Conservation (phyloP, 495 filamentous ascomycete species). For the Glutinoglossum americanum region DNA sequence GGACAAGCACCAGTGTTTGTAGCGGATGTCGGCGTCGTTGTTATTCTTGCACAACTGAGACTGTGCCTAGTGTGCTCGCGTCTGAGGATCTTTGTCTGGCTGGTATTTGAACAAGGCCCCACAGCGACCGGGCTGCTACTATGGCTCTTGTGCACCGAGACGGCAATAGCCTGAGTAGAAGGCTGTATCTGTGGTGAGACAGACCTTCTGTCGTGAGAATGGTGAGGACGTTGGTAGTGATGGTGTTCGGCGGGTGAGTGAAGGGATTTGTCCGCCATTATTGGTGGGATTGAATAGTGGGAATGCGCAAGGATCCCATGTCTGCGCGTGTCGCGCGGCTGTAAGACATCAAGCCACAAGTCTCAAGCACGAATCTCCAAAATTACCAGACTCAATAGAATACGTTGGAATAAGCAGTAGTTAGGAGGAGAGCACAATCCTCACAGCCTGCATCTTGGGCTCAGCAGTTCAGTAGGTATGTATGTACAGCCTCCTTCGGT, state of each 20-base stretch:
- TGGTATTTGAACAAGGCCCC: neutral
- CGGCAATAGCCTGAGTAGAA: neutral
- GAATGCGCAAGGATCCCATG: neutral
- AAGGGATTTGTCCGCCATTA: neutral
- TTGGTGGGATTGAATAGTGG: neutral
- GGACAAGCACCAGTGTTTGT: neutral
- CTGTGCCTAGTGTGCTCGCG: neutral
- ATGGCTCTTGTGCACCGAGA: neutral
- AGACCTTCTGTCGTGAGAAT: neutral
- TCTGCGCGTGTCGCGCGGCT: neutral
- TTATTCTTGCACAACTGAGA: neutral
- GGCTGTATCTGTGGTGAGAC: neutral
- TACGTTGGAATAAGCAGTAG: too few relatives aligned
- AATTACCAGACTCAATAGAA: too few relatives aligned
- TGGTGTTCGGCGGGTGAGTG: neutral
- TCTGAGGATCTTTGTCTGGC: neutral
- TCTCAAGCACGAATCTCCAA: too few relatives aligned
- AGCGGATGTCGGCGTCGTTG: neutral
- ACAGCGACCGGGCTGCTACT: neutral
- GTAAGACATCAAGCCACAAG: neutral
- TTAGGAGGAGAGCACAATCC: neutral
- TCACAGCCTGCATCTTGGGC: too few relatives aligned
- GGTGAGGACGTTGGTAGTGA: neutral
- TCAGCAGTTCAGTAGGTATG: too few relatives aligned
- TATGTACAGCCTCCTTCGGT: too few relatives aligned